Conservation (phyloP, 2,329 filamentous ascomycete genomes). For the Scedosporium apiospermum region DNA sequence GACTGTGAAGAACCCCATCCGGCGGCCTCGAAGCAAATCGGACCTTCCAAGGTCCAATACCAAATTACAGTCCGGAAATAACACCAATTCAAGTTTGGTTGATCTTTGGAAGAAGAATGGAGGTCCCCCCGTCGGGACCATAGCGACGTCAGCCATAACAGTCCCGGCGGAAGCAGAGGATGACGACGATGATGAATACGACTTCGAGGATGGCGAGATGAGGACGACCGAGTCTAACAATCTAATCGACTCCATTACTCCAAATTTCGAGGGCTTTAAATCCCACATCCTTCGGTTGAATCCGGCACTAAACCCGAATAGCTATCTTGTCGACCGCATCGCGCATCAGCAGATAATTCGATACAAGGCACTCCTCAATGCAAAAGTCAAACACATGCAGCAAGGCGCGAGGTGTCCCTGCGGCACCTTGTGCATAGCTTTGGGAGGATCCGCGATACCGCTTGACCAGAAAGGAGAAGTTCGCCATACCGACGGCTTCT, state of each 20-base stretch:
- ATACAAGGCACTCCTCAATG: constrained; percentile 66
- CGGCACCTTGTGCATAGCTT: constrained; percentile 51
- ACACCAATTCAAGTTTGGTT: constrained; percentile 34
- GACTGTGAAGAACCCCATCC: constrained; percentile 37
- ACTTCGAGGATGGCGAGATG: constrained; percentile 50
- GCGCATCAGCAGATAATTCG: constrained; percentile 70
- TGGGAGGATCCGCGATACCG: constrained; percentile 56
- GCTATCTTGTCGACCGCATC: constrained; percentile 67
- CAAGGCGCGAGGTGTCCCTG: constrained; percentile 53
- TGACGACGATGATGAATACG: constrained; percentile 52
- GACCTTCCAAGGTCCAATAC: constrained; percentile 33
- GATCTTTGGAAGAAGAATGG: constrained; percentile 43
- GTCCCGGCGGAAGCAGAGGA: constrained; percentile 29
- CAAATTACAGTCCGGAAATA: constrained; percentile 15
- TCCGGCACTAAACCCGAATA: constrained; percentile 51
- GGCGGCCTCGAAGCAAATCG: constrained; percentile 47
- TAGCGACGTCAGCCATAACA: constrained; percentile 21
- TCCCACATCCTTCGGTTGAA: constrained; percentile 65
- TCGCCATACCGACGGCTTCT: constrained; percentile 51
- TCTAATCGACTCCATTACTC: constrained; percentile 57
- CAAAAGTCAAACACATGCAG: constrained; percentile 60
- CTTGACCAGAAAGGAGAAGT: constrained; percentile 51
- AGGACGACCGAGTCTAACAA: constrained; percentile 53
- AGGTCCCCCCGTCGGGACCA: constrained; percentile 41
- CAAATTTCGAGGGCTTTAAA: constrained; percentile 68